Conservation (phyloP, 1,284 basidiomycete species). For the Rhodotorula sp. region DNA sequence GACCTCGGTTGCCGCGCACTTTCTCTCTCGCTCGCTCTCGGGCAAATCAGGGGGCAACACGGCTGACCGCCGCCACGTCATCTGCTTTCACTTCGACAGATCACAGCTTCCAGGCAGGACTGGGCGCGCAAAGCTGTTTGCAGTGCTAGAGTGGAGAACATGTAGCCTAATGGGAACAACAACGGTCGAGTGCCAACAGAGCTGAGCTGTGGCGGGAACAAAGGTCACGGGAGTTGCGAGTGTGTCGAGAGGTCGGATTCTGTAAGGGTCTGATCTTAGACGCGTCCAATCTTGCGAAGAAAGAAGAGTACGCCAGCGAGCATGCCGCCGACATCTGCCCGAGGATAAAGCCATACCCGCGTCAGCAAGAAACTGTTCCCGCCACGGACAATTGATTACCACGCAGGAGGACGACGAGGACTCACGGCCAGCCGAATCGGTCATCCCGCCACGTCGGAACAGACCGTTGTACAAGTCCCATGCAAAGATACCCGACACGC, state of each 20-base stretch:
- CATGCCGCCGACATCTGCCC: conserved; percentile 28
- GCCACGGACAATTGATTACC: too few relatives aligned
- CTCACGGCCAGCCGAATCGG: conserved; percentile 35
- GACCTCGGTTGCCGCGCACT: not conserved
- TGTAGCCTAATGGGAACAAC: too few relatives aligned
- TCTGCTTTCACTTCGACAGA: not conserved
- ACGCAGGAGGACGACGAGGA: not conserved
- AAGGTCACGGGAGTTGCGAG: too few relatives aligned
- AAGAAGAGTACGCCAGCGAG: conserved; percentile 30
- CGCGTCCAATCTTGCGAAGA: conserved; percentile 21
- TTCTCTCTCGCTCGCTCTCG: not conserved
- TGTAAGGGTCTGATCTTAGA: conserved; percentile 4
- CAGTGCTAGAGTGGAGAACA: too few relatives aligned
- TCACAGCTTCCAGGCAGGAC: not conserved
- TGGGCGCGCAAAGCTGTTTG: not conserved
- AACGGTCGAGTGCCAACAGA: not conserved
- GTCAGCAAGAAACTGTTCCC: not conserved
- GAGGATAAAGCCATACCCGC: too few relatives aligned
- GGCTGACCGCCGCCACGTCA: not conserved
- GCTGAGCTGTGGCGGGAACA: not conserved
- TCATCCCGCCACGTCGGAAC: conserved; percentile 20
- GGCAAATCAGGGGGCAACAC: not conserved
- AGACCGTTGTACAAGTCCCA: conserved; percentile 33
- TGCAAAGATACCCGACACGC: conserved; percentile 32
- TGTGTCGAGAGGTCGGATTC: not conserved